Base-by-base conservation (phyloP, 140 eudicot genomes). In the Oenanthe javanica region DNA sequence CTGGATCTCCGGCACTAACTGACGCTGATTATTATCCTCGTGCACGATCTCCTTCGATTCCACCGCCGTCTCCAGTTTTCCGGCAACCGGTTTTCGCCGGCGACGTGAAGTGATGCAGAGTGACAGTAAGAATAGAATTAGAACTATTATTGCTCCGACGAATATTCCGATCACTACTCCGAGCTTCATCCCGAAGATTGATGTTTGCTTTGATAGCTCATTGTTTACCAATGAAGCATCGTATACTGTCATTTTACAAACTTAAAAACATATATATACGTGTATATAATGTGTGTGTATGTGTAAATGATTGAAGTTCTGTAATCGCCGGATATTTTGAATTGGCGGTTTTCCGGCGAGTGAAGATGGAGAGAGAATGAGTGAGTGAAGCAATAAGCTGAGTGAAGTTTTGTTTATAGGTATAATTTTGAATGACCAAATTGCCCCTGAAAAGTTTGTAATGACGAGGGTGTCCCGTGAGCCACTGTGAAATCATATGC, bases 131-230 rank as follows among this genome's bases (percentile, higher is more conserved):
- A 95, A 92, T 2, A 95, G 86, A 5, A 95, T 42, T 47, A 95
- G 80, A 49, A 95, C 97, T 6, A 95, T 83, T 43, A 87, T 87
- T 7, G 86, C 96, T 77, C 99, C 99, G 78, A 91, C 96, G 81
- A 89, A 85, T 50, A 93, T 95, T 45, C 97, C 99, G 85, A 95
- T 90, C 48, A 95, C 95, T 9, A 88, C 95, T 93, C 97, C 91
- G 73, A 95, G 83, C 19, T 87, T 88, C 71, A 95, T 89, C 10
- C 99, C 99, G 87, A 95, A 95, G 77, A 95, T 92, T 49, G 99
- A 92, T 31, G 99, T 95, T 43, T 87, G 86, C 72, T 92, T 95
- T 27, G 99, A 95, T 49, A 95, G 92, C 85, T 95, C 97, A 57
- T 80, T 84, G 93, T 92, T 87, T 71, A 89, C 86, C 38, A 91